A percentile compares a stretch with the other conserved stretches of the same genome.
Evolutionary conservation across 805 yeast species (phyloP).

Genomic region (Starmerella apicola): DNA sequence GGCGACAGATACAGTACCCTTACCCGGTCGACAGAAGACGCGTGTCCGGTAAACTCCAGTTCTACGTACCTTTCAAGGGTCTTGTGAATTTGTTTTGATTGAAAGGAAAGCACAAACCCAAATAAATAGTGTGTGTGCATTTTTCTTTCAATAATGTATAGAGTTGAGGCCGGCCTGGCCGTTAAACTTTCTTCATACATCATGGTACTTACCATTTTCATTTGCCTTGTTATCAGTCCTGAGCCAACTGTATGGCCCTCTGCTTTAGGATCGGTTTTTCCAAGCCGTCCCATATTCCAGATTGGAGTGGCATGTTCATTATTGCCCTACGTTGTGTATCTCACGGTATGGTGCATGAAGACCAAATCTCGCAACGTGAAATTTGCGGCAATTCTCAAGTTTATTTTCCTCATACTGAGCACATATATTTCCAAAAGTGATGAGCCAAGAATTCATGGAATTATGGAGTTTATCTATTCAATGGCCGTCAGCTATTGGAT

Average conservation of each 20-base stretch:
- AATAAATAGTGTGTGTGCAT: no score
- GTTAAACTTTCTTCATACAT: no score
- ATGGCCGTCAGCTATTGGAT: constrained; percentile 15
- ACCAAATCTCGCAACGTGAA: constrained; percentile 3
- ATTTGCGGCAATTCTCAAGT: constrained; percentile 49
- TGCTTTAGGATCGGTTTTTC: constrained; percentile 70
- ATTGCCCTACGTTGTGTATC: constrained; percentile 61
- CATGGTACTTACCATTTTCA: no score
- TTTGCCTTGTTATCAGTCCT: constrained; percentile 1
- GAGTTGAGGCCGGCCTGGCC: no score
- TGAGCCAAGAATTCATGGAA: constrained; percentile 16
- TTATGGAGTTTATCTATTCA: constrained; percentile 12
- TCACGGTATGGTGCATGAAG: constrained; percentile 27
- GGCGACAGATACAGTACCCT: no score
- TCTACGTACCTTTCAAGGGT: no score
- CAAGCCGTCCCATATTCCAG: constrained; percentile 74
- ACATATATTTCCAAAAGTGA: constrained; percentile 67
- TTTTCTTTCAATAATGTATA: no score
- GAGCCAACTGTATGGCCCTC: constrained; percentile 44
- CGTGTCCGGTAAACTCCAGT: no score
- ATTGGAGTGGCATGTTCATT: constrained; percentile 67
- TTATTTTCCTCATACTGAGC: constrained; percentile 77
- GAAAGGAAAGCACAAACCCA: no score
- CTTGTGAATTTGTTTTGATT: no score
- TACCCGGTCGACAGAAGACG: no score